Conservation (phyloP, 225 moss, liverwort and hornwort genomes). For the Lunularia cruciata region DNA sequence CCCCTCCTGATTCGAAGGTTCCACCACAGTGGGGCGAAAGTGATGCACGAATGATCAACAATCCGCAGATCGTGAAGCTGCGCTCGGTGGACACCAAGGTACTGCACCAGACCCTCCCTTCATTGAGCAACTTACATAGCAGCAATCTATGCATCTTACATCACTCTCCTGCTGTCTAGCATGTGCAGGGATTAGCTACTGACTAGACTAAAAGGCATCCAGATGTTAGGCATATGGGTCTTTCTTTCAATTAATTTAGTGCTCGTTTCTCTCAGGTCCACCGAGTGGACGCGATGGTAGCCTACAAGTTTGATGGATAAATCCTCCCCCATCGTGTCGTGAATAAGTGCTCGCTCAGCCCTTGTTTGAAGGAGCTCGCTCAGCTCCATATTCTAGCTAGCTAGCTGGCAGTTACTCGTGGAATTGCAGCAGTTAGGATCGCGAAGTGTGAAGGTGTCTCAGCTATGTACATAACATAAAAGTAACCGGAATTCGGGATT, state of each 20-base stretch:
- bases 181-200: background rate
- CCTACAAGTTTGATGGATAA: conserved; percentile 45
- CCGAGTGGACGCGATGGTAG: conserved; percentile 52
- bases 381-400: conserved; percentile 10
- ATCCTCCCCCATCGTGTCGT: background rate
- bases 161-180: background rate
- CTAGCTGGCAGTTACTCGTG: background rate
- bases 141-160: background rate
- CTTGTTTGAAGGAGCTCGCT: conserved; percentile 10
- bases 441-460: background rate
- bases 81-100: conserved; percentile 91
- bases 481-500: no score
- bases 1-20: conserved; percentile 77
- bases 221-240: background rate
- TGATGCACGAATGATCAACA: conserved; percentile 83
- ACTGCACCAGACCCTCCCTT: background rate
- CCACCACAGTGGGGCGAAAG: conserved; percentile 91
- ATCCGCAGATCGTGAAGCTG: conserved; percentile 87
- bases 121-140: background rate
- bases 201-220: background rate
- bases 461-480: conserved; percentile 10
- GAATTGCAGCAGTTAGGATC: background rate
- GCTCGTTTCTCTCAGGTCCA: conserved; percentile 40
- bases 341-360: background rate
- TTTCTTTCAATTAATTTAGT: background rate